Evolutionary conservation across 805 yeast genomes (phyloP), one percentile per base, ranked within the genome.

Genomic region (Saturnispora quitensis): DNA sequence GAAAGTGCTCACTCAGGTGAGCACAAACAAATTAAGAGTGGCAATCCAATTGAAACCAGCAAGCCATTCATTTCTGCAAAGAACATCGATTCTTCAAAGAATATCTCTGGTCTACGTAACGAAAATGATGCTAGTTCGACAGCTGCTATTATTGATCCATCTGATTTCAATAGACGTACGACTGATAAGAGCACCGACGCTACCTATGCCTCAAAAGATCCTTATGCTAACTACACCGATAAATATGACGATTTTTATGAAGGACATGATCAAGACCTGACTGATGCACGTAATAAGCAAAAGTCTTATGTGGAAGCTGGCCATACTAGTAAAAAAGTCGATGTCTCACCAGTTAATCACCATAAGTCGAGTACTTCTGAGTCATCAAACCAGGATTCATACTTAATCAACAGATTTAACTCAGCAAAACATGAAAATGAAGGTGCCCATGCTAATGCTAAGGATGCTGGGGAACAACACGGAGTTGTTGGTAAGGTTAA

Each of bases 161-260:
- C 15, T 31, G 51, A 43, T 2, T 49, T 24, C 25, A 46, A 33
- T 12, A 12, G n/a, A 7, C 22, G 24, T 33, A 33, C 9, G 3
- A 40, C n/a, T 17, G n/a, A 15, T 6, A 47, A 28, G 40, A n/a
- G 31, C 6, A 5, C 8, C 22, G 10, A 20, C 20, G 20, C 31
- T 15, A 25, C 4, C 12, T 25, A 27, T 3, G 3, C 7, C 24
- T 20, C 36, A 10, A 20, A 22, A 20, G 45, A 25, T 20, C 38
- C 25, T 20, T 47, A 47, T 40, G 45, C 36, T 4, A 47, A 40
- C 22, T 40, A 47, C 20, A 47, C 45, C 8, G 50, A 47, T 17
- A 40, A 40, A 15, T 47, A 47, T 20, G 28, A 40, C 24, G 51
- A 48, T 24, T 48, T 42, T 18, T 33, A 42, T 48, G 51, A 43